Evolutionary conservation across 2,329 filamentous ascomycete genomes (phyloP).

Genomic region (Purpureocillium lavendulum): DNA sequence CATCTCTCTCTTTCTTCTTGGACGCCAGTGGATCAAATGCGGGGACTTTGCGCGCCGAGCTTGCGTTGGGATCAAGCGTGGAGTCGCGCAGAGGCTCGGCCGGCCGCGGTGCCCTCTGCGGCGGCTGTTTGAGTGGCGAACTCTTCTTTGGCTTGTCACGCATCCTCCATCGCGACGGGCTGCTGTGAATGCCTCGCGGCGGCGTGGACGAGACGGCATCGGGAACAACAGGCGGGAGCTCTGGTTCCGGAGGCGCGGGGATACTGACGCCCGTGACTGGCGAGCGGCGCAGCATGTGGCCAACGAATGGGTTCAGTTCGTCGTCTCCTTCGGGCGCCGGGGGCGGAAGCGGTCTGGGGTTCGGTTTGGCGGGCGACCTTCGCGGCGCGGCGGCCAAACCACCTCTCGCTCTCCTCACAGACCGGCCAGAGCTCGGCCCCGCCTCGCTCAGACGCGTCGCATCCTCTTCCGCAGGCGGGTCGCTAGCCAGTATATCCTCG

Average conservation of each 20-base stretch:
- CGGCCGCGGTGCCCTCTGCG: slow-evolving; percentile 11
- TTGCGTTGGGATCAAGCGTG: slow-evolving; percentile 10
- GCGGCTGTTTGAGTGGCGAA: slow-evolving; percentile 41
- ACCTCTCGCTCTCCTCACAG: slow-evolving; percentile 13
- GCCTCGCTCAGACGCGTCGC: slow-evolving; percentile 7
- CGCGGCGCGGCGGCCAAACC: slow-evolving; percentile 25
- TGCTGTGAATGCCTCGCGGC: slow-evolving; percentile 51
- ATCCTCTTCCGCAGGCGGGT: slow-evolving; percentile 12
- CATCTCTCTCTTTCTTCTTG: slow-evolving; percentile 44
- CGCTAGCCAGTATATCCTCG: slow-evolving; percentile 14
- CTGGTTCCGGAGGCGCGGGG: slow-evolving; percentile 43
- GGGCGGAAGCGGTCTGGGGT: slow-evolving; percentile 37
- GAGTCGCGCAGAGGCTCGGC: neutral
- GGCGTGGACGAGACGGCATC: slow-evolving; percentile 48
- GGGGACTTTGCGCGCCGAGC: slow-evolving; percentile 32
- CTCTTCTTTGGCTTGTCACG: slow-evolving; percentile 27
- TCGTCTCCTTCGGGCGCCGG: slow-evolving; percentile 23
- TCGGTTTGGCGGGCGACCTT: slow-evolving; percentile 32
- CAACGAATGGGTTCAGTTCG: slow-evolving; percentile 20
- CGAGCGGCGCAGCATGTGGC: slow-evolving; percentile 17
- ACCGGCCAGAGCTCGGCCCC: slow-evolving; percentile 9
- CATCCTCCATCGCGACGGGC: slow-evolving; percentile 39
- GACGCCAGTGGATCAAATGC: slow-evolving; percentile 32
- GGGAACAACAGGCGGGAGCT: slow-evolving; percentile 50
- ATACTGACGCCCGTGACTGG: slow-evolving; percentile 21